Conservation (phyloP, 257 asterid species). For the Lantana camara region DNA sequence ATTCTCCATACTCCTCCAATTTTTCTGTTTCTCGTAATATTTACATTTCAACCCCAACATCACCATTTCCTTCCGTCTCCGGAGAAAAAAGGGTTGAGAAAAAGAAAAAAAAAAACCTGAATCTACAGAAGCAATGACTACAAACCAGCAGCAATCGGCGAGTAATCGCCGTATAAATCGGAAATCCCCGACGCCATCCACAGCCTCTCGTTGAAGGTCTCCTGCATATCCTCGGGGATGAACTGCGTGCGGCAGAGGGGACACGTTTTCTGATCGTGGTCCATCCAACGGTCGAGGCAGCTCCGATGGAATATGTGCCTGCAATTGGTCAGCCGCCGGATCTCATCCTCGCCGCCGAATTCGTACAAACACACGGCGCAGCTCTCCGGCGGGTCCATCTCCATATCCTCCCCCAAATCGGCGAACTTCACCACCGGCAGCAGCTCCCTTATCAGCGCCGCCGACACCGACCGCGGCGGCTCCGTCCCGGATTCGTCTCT, state of each 20-base stretch:
- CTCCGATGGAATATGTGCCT: constrained; percentile 78
- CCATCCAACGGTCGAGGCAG: constrained; percentile 99
- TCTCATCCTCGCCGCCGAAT: constrained; percentile 77
- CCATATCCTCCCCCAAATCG: constrained; percentile 49
- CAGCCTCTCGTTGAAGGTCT: constrained; percentile 72
- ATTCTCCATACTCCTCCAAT: constrained; percentile 9
- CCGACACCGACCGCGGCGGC: constrained; percentile 57
- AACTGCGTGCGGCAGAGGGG: constrained; percentile 87
- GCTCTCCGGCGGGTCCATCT: constrained; percentile 65
- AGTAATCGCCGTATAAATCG: constrained; percentile 76
- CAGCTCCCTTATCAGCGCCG: constrained; percentile 76
- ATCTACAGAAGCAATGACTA: constrained; percentile 35
- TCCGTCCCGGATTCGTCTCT: constrained; percentile 31
- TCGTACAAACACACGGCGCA: constrained; percentile 94
- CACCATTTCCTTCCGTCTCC: constrained; percentile 16
- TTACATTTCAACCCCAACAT: constrained; percentile 37
- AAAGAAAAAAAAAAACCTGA: constrained; percentile 3
- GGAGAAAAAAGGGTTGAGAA: too few relatives aligned
- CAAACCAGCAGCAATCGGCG: constrained; percentile 61
- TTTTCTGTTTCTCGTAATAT: constrained; percentile 31
- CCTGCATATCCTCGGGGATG: constrained; percentile 90
- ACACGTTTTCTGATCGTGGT: constrained; percentile 96
- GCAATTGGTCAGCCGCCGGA: constrained; percentile 84
- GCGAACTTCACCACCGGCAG: constrained; percentile 80
- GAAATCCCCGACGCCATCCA: constrained; percentile 90